Evolutionary conservation across 2,329 filamentous ascomycete genomes (phyloP), one percentile per base, ranked within the genome.

Genomic region (Pseudocercospora fuligena): DNA sequence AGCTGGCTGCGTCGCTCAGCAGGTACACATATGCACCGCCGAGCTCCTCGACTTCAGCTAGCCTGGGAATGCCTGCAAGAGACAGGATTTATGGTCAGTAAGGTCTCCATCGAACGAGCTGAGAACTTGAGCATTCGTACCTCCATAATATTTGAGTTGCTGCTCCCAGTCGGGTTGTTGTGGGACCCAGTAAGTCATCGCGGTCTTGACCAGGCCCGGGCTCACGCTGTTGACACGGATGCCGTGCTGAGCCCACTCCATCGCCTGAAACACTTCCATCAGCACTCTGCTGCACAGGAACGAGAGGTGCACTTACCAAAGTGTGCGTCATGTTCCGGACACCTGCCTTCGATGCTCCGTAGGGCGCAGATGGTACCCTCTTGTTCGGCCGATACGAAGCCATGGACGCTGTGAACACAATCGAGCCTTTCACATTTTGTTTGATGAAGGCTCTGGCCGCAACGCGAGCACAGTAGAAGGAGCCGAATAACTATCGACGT

Each of bases 341-440:
- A 3, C 78, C 79, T 21, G 73, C 80, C 71, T 81, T 82, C 36
- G 79, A 80, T 9, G 78, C 79, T 46, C 80, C 79, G 64, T 81
- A 82, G 1, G 80, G 80, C 29, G 72, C 73, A 14, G 68, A 72
- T 16, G 71, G 71, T n/a, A 66, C 69, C 3, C 70, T 66, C 19
- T 72, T 69, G 61, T 83, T 84, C 0, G 82, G 81, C 4, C 81
- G 74, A 70, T 84, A 83, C 1, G 78, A 80, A 0, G 82, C 81
- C 82, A 84, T 83, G 1, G 75, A 78, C 9, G 81, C 81, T 0
- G 81, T 84, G 69, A 83, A 83, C 7, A 84, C 81, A 31, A 84
- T 78, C 6, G 77, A 79, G 1, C 82, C 82, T 66, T 82, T 82
- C 11, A 83, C 74, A 0, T 78, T 78, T 5, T 80, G 79, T 66